These are phyloP conservation scores for Talaromyces amestolkiae DNA, from an alignment of 2,329 filamentous ascomycete genomes.

Conservation along the genomic window DNA sequence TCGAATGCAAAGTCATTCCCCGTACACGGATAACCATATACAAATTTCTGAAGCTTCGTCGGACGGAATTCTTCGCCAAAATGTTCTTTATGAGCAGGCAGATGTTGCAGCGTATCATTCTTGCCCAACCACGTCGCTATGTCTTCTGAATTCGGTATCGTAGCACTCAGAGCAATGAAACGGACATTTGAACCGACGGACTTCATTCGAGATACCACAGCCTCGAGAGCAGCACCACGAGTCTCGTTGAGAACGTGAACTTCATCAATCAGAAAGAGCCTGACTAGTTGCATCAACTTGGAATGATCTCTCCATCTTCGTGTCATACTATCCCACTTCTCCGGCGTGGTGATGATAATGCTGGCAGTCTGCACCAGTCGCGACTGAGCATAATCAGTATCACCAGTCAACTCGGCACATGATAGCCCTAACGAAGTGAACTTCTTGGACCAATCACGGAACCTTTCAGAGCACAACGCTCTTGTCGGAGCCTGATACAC, in stretches of 20 bases:
- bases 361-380: constrained; percentile 68
- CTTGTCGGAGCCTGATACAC: constrained; percentile 85
- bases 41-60: constrained; percentile 71
- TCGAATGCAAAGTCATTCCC: constrained; percentile 77
- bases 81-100: constrained; percentile 64
- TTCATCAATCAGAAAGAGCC: constrained; percentile 80
- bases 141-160: constrained; percentile 77
- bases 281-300: constrained; percentile 70
- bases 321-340: constrained; percentile 90
- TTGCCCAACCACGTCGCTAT: constrained; percentile 77
- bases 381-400: constrained; percentile 68
- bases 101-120: constrained; percentile 56
- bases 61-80: constrained; percentile 81
- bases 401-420: constrained; percentile 77
- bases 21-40: constrained; percentile 65
- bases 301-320: constrained; percentile 81
- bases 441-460: constrained; percentile 74
- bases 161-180: constrained; percentile 79
- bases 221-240: constrained; percentile 76
- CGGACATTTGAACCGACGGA: constrained; percentile 70
- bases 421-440: constrained; percentile 66
- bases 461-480: constrained; percentile 73
- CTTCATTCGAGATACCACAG: constrained; percentile 85
- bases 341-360: constrained; percentile 83
- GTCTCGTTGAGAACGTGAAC: constrained; percentile 81